Conservation (phyloP, 2,329 filamentous ascomycete genomes). For the Cladophialophora carrionii region DNA sequence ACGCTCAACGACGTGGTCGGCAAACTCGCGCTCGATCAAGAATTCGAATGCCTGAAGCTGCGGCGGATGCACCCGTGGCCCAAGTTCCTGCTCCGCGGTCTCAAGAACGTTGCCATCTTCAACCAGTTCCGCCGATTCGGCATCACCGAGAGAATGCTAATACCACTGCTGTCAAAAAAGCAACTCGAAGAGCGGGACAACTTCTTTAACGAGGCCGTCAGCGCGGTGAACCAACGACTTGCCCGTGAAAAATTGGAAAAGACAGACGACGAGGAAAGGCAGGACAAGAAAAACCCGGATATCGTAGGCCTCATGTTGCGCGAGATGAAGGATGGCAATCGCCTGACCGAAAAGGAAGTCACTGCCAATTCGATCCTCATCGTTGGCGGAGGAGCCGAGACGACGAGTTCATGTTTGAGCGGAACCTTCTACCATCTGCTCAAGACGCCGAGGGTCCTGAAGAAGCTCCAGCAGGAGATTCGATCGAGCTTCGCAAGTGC, state of each 20-base stretch:
- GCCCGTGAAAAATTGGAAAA: conserved; percentile 11
- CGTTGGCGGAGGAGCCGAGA: conserved; percentile 73
- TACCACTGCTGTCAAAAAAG: conserved; percentile 22
- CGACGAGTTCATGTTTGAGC: conserved; percentile 66
- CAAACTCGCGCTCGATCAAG: conserved; percentile 42
- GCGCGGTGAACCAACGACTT: conserved; percentile 20
- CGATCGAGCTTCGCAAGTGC: conserved; percentile 43
- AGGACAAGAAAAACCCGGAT: conserved; percentile 61
- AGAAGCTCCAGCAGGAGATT: conserved; percentile 44
- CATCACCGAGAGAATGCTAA: conserved; percentile 13
- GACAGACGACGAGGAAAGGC: conserved; percentile 59
- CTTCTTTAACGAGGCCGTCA: conserved; percentile 21
- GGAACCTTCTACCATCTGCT: conserved; percentile 49
- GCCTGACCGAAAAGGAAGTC: conserved; percentile 69
- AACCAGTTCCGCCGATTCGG: conserved; percentile 28
- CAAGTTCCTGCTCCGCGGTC: conserved; percentile 42
- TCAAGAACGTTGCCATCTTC: conserved; percentile 25
- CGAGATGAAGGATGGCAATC: conserved; percentile 52
- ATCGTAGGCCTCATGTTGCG: conserved; percentile 29
- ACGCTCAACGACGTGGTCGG: conserved; percentile 51
- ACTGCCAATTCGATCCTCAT: conserved; percentile 48
- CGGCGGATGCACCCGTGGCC: conserved; percentile 41
- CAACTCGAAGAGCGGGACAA: conserved; percentile 22
- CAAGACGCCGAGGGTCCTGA: conserved; percentile 42
- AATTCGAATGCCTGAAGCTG: conserved; percentile 42